Evolutionary conservation across 2,329 filamentous ascomycete genomes (phyloP), one percentile per base, ranked within the genome.

Genomic region (Sporothrix dimorphospora): DNA sequence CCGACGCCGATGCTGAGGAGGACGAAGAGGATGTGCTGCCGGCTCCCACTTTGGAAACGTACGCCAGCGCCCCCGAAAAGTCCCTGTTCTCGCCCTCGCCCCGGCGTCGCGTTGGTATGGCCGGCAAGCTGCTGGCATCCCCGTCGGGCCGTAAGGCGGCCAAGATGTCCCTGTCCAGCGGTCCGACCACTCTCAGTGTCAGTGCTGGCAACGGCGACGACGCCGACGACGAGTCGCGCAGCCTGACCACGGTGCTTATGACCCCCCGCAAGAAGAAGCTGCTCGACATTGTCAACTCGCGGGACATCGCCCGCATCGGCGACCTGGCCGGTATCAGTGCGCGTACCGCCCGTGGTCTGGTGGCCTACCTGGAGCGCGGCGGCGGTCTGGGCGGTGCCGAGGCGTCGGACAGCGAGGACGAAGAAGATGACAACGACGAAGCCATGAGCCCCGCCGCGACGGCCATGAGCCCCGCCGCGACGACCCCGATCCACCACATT

Each of bases 241-340:
- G 24, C 8, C 55, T 27, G 57, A 30, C 75, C 2, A 76, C 71
- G 7, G 78, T 75, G 3, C 77, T 77, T 3, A 67, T 74, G 77
- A 80, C 73, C 72, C 90, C 90, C 1, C 85, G 88, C 3, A 90
- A 90, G 7, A 85, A 85, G 74, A 86, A 87, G 73, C 81, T 94
- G 2, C 84, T 94, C 2, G 84, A 87, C 63, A 91, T 94, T 76
- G 88, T 94, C 81, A 94, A 94, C 82, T 92, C 90, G 24, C 86
- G 90, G 66, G 90, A 94, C 73, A 81, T 91, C 21, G 82, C 82
- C 16, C 84, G 87, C 78, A 94, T 94, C 80, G 87, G 87, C 77
- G 82, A 87, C 3, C 84, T 94, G 1, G 89, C 89, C 51, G 92
- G 92, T 1, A 90, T 94, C 12, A 92, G 92, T 0, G 85, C 88